Base-by-base conservation (phyloP, 108 stramenopile species). In the Cyclotella atomus region DNA sequence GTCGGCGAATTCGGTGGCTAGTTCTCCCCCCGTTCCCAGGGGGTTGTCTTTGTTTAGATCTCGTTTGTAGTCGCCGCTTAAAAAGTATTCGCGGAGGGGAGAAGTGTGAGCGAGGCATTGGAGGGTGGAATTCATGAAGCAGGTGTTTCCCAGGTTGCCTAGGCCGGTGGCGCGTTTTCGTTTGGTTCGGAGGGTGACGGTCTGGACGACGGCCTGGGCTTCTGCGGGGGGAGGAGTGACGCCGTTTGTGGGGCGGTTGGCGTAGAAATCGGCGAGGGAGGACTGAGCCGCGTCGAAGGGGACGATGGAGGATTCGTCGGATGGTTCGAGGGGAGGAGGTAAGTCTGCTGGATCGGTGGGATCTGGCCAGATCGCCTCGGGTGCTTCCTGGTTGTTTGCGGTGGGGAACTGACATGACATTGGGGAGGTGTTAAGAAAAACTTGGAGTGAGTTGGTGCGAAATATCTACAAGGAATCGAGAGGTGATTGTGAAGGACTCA, bases 61-160 rank as follows among this genome's bases (percentile, higher is more conserved):
- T 1, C 64, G 65, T 34, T 71, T 35, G 68, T 89, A 96, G 29
- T 79, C 82, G 25, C 95, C 92, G 14, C 73, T 81, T 23, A 97
- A 49, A 79, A 99, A 98, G 77, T 96, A 98, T 32, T 86, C 30
- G 0, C 67, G 57, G 1, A 83, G 60, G 10, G 82, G 77, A 5
- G 73, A 35, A 9, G 82, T 83, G 73, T 93, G 83, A 41, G 83
- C 70, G 0, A 95, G 73, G 59, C 91, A 93, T 67, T 95, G 94
- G 15, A 95, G 71, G 1, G 87, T 87, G 38, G 89, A 79, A 54
- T 95, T 94, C 86, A 99, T 88, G 69, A 97, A 98, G 79, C 97
- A 98, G 1, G 96, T 99, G 82, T 99, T 98, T 33, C 99, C 99
- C 20, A 98, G 83, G 68, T 99, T 98, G 34, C 84, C 84, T 17